Conservation (phyloP, 805 yeast species). For the Metschnikowia hibisci region DNA sequence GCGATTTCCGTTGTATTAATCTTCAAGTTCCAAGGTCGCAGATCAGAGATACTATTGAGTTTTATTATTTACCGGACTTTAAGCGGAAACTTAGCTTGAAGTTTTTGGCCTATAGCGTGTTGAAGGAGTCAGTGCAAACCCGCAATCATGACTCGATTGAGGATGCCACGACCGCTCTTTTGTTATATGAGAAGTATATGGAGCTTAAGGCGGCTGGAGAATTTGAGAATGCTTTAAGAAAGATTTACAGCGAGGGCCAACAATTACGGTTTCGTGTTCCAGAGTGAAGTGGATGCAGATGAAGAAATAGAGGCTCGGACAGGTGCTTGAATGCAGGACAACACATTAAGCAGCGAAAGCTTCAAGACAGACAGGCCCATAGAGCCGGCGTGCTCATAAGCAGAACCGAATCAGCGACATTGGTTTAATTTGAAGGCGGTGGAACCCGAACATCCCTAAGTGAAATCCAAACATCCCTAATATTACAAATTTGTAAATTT, state of each 20-base stretch:
- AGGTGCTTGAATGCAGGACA: background rate
- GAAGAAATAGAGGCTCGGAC: no score
- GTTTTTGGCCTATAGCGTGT: conserved; percentile 76
- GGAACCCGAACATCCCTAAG: no score
- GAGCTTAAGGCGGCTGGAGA: conserved; percentile 55
- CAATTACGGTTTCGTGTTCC: conserved; percentile 52
- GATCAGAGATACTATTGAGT: conserved; percentile 83
- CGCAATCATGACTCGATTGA: conserved; percentile 97
- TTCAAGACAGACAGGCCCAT: no score
- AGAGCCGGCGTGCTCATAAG: no score
- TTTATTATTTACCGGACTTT: conserved; percentile 69
- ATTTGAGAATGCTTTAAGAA: conserved; percentile 58
- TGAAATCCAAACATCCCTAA: no score
- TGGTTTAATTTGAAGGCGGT: no score
- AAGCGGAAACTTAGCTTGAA: conserved; percentile 80
- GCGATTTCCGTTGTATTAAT: conserved; percentile 91
- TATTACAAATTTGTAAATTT: no score
- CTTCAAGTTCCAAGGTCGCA: conserved; percentile 81
- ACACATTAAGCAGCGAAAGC: background rate
- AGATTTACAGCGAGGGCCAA: conserved; percentile 70
- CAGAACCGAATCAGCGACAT: no score
- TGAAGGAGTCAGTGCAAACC: conserved; percentile 74
- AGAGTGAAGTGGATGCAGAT: conserved; percentile 1
- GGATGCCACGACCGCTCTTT: conserved; percentile 85
- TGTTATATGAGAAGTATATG: conserved; percentile 67